Evolutionary conservation across 257 asterid genomes (phyloP).

Genomic region (Solanum chilense): DNA sequence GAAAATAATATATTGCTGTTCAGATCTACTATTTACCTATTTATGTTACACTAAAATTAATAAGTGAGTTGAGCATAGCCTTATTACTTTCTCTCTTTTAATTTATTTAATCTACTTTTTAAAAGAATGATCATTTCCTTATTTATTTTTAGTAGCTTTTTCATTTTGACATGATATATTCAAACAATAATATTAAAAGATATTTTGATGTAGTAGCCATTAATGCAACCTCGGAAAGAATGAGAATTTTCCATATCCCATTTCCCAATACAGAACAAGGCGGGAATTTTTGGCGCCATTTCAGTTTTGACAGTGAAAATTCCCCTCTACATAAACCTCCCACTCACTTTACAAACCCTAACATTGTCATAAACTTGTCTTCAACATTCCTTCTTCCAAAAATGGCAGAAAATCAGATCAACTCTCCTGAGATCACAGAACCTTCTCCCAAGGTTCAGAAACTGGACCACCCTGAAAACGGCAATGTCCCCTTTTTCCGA

Average conservation of each 20-base stretch:
- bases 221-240: neutral
- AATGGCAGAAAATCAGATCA: neutral
- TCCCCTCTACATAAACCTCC: neutral
- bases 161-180: too few relatives aligned
- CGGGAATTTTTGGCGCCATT: slow-evolving; percentile 2
- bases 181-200: too few relatives aligned
- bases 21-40: neutral
- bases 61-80: neutral
- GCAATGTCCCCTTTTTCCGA: neutral
- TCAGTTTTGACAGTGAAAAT: neutral
- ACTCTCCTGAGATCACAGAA: neutral
- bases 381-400: neutral
- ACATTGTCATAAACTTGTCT: neutral
- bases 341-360: neutral
- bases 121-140: neutral
- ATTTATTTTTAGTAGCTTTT: too few relatives aligned
- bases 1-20: neutral
- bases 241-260: neutral
- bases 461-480: neutral
- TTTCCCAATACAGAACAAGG: neutral
- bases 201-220: too few relatives aligned
- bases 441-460: neutral
- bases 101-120: too few relatives aligned
- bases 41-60: neutral
- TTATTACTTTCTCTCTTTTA: too few relatives aligned